Base-by-base conservation (phyloP, 805 yeast genomes). In the Candida saitoana region DNA sequence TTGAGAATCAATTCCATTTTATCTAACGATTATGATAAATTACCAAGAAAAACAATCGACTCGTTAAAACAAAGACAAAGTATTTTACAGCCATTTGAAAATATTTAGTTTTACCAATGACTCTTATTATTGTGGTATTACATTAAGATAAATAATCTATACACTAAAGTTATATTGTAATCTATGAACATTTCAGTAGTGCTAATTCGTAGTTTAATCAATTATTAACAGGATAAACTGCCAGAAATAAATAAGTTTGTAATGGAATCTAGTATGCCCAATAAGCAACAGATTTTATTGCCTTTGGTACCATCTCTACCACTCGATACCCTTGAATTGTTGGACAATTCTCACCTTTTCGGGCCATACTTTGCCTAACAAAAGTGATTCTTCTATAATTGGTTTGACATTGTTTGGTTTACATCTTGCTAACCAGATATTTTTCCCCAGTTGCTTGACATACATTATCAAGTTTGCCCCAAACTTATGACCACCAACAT, bases 401-500 rank as follows among this genome's bases (percentile, higher is more conserved):
- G 85, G 82, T 43, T 74, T 73, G 18, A 83, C 85, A 53, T 87
- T 86, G 39, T 73, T 71, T 3, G 98, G 98, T 3, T 77, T 72
- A 42, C 95, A 83, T 46, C 91, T 74, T 1, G 95, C 99, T 56
- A 87, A 67, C 97, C 97, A 89, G 20, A 89, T 76, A 44, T 82
- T 80, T 49, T 86, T 85, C 4, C 93, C 95, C 8, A 77, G 65
- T 14, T 49, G 41, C 48, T 74, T 80, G 49, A 80, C 65, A 57
- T 88, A 89, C 12, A 91, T 77, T 39, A 88, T 73, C 3, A 87
- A 85, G 59, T 91, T 91, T 2, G 97, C 97, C 1, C 93, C 88
- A 62, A 71, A 93, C 61, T 93, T 93, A 64, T 91, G 99, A 4
- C 98, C 98, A 5, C 99, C 99, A 19, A 91, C 85, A 60, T 91